A percentile compares a stretch with the other conserved stretches of the same genome.
phyloP scores from a whole-genome alignment of 345 rosid genomes.

The Eucalyptus victrix region DNA sequence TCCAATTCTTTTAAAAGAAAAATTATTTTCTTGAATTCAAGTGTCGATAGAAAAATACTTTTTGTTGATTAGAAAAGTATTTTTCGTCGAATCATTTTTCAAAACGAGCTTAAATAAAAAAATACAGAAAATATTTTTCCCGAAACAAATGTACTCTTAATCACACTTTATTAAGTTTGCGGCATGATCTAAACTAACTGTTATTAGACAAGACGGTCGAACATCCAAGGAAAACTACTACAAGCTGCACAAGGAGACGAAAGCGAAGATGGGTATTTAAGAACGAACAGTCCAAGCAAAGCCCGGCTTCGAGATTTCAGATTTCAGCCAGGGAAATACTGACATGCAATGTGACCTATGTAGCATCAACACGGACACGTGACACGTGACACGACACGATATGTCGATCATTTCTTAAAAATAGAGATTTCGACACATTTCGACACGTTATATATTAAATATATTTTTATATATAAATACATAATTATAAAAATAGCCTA shows the following conservation, averaged over 20 bases:
- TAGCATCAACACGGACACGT: too few relatives aligned
- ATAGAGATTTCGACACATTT: too few relatives aligned
- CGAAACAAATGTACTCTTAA: too few relatives aligned
- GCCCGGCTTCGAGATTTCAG: not conserved
- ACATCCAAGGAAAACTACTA: not conserved
- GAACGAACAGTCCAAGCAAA: not conserved
- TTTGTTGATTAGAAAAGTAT: rapidly evolving
- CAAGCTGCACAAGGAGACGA: not conserved
- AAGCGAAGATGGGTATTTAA: not conserved
- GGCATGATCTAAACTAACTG: too few relatives aligned
- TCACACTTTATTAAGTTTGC: too few relatives aligned
- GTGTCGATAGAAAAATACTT: rapidly evolving
- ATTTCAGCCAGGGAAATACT: not conserved
- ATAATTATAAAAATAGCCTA: too few relatives aligned
- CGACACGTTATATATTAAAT: too few relatives aligned
- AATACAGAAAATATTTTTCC: rapidly evolving
- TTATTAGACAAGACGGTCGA: not conserved
- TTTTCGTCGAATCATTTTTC: rapidly evolving
- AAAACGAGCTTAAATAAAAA: rapidly evolving
- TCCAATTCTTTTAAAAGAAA: rapidly evolving
- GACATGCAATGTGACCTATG: not conserved
- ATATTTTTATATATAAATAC: too few relatives aligned
- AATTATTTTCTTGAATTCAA: too few relatives aligned
- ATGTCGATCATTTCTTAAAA: too few relatives aligned
- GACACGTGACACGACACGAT: too few relatives aligned